phyloP scores from a whole-genome alignment of 805 yeast species.

The Henningerozyma blattae region DNA sequence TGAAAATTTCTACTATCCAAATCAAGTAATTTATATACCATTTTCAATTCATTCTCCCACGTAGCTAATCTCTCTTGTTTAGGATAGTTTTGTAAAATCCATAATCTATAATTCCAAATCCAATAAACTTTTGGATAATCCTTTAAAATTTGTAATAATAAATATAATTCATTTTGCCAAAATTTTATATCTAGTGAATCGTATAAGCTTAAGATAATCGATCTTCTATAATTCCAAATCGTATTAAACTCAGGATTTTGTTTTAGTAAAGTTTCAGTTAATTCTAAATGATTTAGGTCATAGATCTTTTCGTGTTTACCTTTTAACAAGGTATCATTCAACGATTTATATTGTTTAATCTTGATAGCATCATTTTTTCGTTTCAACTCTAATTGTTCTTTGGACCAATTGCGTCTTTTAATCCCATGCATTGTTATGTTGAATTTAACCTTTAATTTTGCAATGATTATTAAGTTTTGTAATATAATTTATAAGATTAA shows the following conservation, averaged over 20 bases:
- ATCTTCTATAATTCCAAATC: constrained; percentile 81
- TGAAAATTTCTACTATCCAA: constrained; percentile 80
- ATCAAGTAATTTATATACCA: constrained; percentile 56
- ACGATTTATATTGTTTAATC: constrained; percentile 40
- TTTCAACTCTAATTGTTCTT: constrained; percentile 43
- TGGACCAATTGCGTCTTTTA: constrained; percentile 43
- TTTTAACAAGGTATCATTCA: constrained; percentile 34
- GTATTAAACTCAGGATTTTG: constrained; percentile 83
- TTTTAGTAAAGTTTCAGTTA: constrained; percentile 45
- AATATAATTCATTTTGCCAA: constrained; percentile 45
- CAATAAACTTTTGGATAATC: constrained; percentile 83
- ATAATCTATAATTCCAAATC: constrained; percentile 89
- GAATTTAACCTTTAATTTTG: too few relatives aligned
- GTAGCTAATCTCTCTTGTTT: constrained; percentile 28
- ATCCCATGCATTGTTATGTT: constrained; percentile 79
- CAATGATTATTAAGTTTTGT: too few relatives aligned
- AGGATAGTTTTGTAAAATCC: constrained; percentile 54
- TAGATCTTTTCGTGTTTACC: constrained; percentile 22
- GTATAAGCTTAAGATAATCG: constrained; percentile 32
- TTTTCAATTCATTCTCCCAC: constrained; percentile 60
- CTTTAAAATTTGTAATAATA: constrained; percentile 46
- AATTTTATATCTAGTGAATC: constrained; percentile 17
- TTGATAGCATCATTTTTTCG: constrained; percentile 46
- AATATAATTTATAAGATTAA: too few relatives aligned
- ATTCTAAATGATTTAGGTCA: constrained; percentile 31